A percentile compares a stretch with the other conserved stretches of the same genome.
These are phyloP conservation scores for Austroboletus niveus DNA, from an alignment of 1,284 basidiomycete species.

Conservation along the genomic window DNA sequence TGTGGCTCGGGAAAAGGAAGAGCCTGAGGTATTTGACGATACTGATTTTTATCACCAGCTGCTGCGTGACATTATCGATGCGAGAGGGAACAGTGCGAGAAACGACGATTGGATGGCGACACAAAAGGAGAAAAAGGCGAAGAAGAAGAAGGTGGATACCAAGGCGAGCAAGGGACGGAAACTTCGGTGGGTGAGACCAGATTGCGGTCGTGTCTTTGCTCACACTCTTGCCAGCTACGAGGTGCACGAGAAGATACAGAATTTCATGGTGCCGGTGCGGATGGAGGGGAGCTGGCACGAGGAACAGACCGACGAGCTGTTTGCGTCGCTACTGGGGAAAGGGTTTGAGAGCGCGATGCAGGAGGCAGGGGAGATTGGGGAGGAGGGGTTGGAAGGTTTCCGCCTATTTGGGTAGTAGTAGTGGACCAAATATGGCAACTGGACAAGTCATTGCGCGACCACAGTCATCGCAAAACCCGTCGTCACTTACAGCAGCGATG, in stretches of 20 bases:
- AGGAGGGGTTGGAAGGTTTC: constrained; percentile 39
- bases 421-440: constrained; percentile 29
- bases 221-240: constrained; percentile 62
- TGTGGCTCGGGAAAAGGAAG: constrained; percentile 35
- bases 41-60: constrained; percentile 90
- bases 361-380: constrained; percentile 22
- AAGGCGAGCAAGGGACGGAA: constrained; percentile 93
- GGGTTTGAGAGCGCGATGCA: constrained; percentile 46
- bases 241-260: constrained; percentile 89
- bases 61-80: constrained; percentile 84
- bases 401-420: constrained; percentile 53
- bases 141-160: constrained; percentile 75
- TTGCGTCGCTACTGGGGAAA: constrained; percentile 78
- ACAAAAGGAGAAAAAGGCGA: constrained; percentile 69
- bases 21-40: constrained; percentile 76
- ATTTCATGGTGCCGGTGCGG: constrained; percentile 90
- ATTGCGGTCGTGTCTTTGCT: constrained; percentile 1
- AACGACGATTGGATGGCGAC: constrained; percentile 61
- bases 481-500: constrained; percentile 38
- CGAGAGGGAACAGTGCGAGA: constrained; percentile 46
- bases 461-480: background rate
- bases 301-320: constrained; percentile 90
- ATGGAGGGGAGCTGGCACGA: constrained; percentile 78
- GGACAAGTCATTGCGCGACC: constrained; percentile 10
- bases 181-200: constrained; percentile 53